Evolutionary conservation across 306 rosid species (phyloP).

Genomic region (Prunus mira): DNA sequence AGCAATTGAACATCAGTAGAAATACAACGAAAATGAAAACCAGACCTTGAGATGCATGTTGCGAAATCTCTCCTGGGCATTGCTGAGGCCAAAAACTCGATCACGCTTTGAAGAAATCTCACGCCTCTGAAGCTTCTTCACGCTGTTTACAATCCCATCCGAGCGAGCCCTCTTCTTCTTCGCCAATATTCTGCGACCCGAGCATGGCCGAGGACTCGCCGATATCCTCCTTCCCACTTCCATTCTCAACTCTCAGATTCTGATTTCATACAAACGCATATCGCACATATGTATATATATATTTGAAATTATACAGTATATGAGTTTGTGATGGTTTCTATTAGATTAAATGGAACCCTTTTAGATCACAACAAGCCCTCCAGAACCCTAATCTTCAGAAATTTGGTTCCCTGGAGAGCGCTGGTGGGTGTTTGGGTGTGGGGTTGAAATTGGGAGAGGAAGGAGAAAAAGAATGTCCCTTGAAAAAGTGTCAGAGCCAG

Average conservation of each 20-base stretch:
- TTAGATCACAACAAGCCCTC: neutral
- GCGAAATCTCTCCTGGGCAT: conserved; percentile 68
- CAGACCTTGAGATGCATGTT: conserved; percentile 62
- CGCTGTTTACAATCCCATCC: conserved; percentile 38
- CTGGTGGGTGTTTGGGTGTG: neutral
- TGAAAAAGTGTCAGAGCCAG: neutral
- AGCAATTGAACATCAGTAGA: neutral
- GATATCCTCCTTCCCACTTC: conserved; percentile 58
- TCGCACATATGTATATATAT: too few relatives aligned
- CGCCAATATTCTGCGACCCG: conserved; percentile 58
- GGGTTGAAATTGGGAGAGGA: neutral
- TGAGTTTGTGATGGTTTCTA: neutral
- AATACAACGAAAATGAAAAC: neutral
- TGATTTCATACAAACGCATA: conserved; percentile 2
- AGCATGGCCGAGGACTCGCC: conserved; percentile 54
- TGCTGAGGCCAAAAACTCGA: conserved; percentile 51
- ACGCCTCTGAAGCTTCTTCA: conserved; percentile 67
- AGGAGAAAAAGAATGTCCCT: neutral
- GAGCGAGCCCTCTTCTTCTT: conserved; percentile 42
- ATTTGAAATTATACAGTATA: neutral
- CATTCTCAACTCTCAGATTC: conserved; percentile 30
- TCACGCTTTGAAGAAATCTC: conserved; percentile 65
- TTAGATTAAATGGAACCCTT: neutral
- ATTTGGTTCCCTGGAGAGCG: neutral
- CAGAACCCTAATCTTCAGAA: conserved; percentile 1